These are phyloP conservation scores for Eutrema yunnanense DNA, from an alignment of 345 rosid genomes.

Conservation along the genomic window DNA sequence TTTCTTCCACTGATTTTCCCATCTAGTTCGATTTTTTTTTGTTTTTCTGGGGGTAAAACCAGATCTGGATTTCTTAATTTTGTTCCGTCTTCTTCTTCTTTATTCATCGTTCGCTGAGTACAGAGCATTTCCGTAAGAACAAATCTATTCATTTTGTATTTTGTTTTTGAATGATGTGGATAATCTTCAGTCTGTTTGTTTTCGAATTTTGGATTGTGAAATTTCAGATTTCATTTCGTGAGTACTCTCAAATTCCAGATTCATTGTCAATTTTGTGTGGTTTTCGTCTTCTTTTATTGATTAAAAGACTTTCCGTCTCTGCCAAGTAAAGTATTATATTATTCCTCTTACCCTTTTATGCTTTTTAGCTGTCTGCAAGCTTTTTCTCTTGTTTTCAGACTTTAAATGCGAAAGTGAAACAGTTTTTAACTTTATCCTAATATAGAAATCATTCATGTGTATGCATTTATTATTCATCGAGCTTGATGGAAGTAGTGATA, in stretches of 20 bases:
- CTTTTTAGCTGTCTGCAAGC: slow-evolving; percentile 23
- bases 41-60: not conserved
- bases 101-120: not conserved
- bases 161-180: not conserved
- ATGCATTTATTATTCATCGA: slow-evolving; percentile 18
- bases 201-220: not conserved
- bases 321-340: slow-evolving; percentile 19
- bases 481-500: not conserved
- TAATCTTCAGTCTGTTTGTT: not conserved
- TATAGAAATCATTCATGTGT: slow-evolving; percentile 19
- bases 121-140: not conserved
- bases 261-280: not conserved
- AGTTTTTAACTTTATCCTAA: not conserved
- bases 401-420: slow-evolving; percentile 23
- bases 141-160: not conserved
- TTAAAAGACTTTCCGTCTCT: slow-evolving; percentile 16
- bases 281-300: not conserved
- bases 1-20: not conserved
- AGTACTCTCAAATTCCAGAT: not conserved
- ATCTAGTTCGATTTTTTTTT: not conserved
- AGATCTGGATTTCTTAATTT: slow-evolving; percentile 7
- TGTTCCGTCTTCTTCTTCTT: not conserved
- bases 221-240: not conserved
- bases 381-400: not conserved
- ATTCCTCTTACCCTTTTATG: not conserved